Evolutionary conservation across 345 rosid genomes (phyloP).

Genomic region (Psidium guajava): DNA sequence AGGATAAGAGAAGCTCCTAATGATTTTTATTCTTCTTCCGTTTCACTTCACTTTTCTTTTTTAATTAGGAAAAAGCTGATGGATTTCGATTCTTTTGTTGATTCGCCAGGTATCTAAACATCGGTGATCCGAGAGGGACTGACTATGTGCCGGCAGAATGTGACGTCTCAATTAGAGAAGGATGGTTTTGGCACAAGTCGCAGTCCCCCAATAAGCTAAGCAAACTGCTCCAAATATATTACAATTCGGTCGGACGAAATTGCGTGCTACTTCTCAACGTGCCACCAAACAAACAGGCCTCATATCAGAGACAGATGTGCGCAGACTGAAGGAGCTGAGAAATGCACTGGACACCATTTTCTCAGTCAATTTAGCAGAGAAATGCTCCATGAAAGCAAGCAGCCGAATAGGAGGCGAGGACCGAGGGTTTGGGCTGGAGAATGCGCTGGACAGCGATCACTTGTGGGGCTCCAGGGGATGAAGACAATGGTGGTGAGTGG

Average conservation of each 20-base stretch:
- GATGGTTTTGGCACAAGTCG: slow-evolving; percentile 72
- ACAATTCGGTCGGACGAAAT: slow-evolving; percentile 57
- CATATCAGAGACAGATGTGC: slow-evolving; percentile 33
- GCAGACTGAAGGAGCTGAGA: slow-evolving; percentile 31
- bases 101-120: slow-evolving; percentile 37
- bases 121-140: slow-evolving; percentile 49
- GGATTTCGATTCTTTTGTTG: background rate
- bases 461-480: slow-evolving; percentile 42
- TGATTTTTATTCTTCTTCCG: background rate
- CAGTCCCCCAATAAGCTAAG: slow-evolving; percentile 43
- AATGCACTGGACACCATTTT: slow-evolving; percentile 36
- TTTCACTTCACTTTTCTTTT: background rate
- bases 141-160: slow-evolving; percentile 67
- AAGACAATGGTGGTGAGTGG: background rate
- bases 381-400: slow-evolving; percentile 27
- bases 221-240: slow-evolving; percentile 43
- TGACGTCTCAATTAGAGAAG: slow-evolving; percentile 48
- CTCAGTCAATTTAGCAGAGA: slow-evolving; percentile 30
- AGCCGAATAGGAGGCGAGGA: slow-evolving; percentile 45
- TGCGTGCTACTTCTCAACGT: slow-evolving; percentile 54
- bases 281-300: slow-evolving; percentile 64
- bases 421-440: slow-evolving; percentile 49
- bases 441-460: slow-evolving; percentile 43
- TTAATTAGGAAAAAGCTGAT: background rate
- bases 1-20: background rate